Conservation (phyloP, 2,329 filamentous ascomycete species). For the Exophiala sp. region DNA sequence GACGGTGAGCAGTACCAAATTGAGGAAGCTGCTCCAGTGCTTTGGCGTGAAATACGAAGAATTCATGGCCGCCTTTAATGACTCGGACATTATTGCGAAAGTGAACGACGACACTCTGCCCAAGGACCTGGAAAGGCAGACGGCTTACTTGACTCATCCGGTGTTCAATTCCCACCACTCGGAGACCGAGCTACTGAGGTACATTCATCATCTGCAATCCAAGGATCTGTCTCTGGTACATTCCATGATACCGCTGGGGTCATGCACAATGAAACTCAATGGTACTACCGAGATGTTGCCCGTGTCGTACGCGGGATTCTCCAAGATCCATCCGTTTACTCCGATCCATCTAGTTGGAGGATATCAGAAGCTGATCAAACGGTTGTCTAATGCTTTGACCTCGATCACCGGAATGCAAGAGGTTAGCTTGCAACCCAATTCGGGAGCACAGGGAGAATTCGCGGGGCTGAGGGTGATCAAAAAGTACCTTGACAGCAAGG, state of each 20-base stretch:
- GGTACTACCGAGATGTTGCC: slow-evolving; percentile 89
- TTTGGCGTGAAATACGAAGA: slow-evolving; percentile 31
- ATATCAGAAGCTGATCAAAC: slow-evolving; percentile 63
- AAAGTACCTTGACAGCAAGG: slow-evolving; percentile 68
- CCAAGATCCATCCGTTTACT: slow-evolving; percentile 75
- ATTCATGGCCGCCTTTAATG: slow-evolving; percentile 10
- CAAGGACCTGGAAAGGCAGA: slow-evolving; percentile 59
- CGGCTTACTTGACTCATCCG: slow-evolving; percentile 74
- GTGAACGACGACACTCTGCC: slow-evolving; percentile 34
- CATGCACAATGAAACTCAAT: slow-evolving; percentile 98
- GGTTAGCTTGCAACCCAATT: slow-evolving; percentile 91
- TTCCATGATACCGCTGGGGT: slow-evolving; percentile 95
- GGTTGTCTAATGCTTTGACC: slow-evolving; percentile 68
- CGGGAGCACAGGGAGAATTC: slow-evolving; percentile 92
- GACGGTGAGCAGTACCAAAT: slow-evolving; percentile 39
- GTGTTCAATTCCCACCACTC: slow-evolving; percentile 95
- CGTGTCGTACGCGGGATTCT: slow-evolving; percentile 68
- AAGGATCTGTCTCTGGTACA: slow-evolving; percentile 92
- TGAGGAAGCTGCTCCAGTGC: slow-evolving; percentile 32
- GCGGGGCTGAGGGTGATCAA: slow-evolving; percentile 82
- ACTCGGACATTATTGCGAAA: slow-evolving; percentile 36
- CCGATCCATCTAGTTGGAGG: slow-evolving; percentile 59
- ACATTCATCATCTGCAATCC: slow-evolving; percentile 87
- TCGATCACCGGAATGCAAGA: slow-evolving; percentile 84
- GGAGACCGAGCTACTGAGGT: slow-evolving; percentile 87